A percentile compares a stretch with the other conserved stretches of the same genome.
These are phyloP conservation scores for Plantago elongata DNA, from an alignment of 257 asterid genomes.

Conservation along the genomic window DNA sequence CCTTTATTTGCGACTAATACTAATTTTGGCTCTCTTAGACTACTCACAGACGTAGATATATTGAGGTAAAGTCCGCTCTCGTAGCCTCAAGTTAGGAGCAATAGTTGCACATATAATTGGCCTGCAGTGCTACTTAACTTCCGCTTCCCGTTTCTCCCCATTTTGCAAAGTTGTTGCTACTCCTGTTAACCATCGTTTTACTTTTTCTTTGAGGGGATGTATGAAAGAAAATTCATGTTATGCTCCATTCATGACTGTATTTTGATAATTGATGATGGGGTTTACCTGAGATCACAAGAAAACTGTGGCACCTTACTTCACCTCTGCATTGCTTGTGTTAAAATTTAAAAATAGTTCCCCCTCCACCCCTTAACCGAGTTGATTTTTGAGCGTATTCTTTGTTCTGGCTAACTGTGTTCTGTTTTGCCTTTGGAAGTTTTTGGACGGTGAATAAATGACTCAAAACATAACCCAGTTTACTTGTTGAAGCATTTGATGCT, in stretches of 20 bases:
- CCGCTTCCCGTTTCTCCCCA: background rate
- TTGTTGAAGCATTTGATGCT: too few species aligned
- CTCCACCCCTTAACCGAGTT: too few species aligned
- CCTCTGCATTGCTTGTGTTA: too few species aligned
- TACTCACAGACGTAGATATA: slow-evolving; percentile 7
- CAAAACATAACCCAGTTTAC: too few species aligned
- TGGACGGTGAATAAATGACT: too few species aligned
- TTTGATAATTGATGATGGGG: background rate
- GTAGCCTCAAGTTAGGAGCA: slow-evolving; percentile 20
- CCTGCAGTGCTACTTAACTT: slow-evolving; percentile 9
- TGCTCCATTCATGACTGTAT: background rate
- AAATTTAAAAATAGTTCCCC: too few species aligned
- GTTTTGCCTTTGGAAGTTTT: too few species aligned
- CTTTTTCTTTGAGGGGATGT: background rate
- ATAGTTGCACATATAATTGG: slow-evolving; percentile 25
- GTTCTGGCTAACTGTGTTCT: too few species aligned
- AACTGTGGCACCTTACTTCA: background rate
- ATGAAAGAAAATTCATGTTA: background rate
- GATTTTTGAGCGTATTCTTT: too few species aligned
- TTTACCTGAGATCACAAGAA: background rate
- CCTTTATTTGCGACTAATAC: slow-evolving; percentile 11
- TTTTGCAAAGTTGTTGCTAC: background rate
- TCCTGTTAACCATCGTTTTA: background rate
- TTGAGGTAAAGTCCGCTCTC: slow-evolving; percentile 5
- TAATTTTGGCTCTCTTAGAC: slow-evolving; percentile 15